phyloP scores from a whole-genome alignment of 75 land plant species.

The Picea sitchensis region DNA sequence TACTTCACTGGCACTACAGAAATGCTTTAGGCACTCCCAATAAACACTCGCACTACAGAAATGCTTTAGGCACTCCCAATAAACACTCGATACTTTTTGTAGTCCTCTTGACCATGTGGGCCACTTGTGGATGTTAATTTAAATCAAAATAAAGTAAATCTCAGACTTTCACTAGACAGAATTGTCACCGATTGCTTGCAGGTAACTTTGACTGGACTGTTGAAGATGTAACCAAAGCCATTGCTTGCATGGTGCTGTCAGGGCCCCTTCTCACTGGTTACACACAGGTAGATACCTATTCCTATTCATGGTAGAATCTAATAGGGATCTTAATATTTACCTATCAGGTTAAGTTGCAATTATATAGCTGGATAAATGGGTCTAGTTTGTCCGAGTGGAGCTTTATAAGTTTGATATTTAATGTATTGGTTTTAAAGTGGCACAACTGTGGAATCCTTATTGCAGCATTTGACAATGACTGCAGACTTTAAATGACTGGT shows the following conservation, averaged over 20 bases:
- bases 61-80: no score
- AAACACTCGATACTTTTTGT: no score
- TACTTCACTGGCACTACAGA: no score
- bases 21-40: no score
- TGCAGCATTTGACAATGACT: background rate
- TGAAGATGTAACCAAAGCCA: conserved; percentile 92
- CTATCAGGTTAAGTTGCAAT: background rate
- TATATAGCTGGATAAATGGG: background rate
- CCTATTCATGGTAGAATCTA: background rate
- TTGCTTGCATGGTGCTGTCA: conserved; percentile 88
- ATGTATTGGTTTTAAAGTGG: background rate
- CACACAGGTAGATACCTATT: conserved; percentile 63
- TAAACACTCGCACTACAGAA: no score
- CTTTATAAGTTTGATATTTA: background rate
- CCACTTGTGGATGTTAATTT: no score
- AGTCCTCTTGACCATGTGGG: no score
- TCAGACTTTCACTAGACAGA: background rate
- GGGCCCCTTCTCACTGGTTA: conserved; percentile 99
- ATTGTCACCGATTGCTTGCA: conserved; percentile 18
- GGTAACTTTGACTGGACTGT: conserved; percentile 92
- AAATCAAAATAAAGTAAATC: no score
- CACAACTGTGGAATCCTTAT: conserved; percentile 1
- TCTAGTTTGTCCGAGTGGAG: background rate
- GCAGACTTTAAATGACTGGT: conserved; percentile 99
- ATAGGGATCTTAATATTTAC: background rate